Base-by-base conservation (phyloP, 352 stramenopile genomes). In the Globisporangium rhizosaccharum region DNA sequence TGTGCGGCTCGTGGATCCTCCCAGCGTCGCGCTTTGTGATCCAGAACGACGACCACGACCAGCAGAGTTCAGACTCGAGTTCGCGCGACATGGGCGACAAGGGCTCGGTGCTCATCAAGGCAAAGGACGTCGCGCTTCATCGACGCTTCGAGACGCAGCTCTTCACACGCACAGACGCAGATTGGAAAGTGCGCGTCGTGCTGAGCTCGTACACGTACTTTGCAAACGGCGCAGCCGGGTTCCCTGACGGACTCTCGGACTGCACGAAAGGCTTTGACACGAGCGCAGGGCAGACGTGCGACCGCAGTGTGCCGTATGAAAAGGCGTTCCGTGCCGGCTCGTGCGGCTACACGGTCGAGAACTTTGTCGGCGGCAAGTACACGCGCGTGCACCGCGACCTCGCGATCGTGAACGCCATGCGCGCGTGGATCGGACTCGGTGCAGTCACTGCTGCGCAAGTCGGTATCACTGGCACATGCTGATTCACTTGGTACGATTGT, bases 21-120 rank as follows among this genome's bases (percentile, higher is more conserved):
- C 75, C 76, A 20, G 41, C 77, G 1, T 75, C 74, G 23, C 74
- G 82, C 0, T 87, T 88, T 26, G 82, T 87, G 45, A 69, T 91
- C 10, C 82, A 91, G 57, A 91, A 90, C 60, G 82, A 90, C 36
- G 79, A 89, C 59, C 74, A 85, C 58, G 82, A 91, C 66, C 82
- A 91, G 56, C 77, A 91, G 51, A 68, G 62, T 47, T 63, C 69
- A 0, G 79, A 74, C 18, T 86, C 73, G 9, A 1, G 33, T 8
- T 69, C 77, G 17, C 76, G 81, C 5, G 65, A 82, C 37, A 91
- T 91, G 81, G 67, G 71, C 0, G 62, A 74, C 46, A 63, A 71
- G 33, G 81, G 79, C 2, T 88, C 74, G 2, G 63, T 91, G 0
- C 62, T 89, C 12, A 61, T 91, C 45, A 80, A 78, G 50, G 68